Evolutionary conservation across 192 early-diverging fungal species (phyloP).

Genomic region (Geranomyces variabilis): DNA sequence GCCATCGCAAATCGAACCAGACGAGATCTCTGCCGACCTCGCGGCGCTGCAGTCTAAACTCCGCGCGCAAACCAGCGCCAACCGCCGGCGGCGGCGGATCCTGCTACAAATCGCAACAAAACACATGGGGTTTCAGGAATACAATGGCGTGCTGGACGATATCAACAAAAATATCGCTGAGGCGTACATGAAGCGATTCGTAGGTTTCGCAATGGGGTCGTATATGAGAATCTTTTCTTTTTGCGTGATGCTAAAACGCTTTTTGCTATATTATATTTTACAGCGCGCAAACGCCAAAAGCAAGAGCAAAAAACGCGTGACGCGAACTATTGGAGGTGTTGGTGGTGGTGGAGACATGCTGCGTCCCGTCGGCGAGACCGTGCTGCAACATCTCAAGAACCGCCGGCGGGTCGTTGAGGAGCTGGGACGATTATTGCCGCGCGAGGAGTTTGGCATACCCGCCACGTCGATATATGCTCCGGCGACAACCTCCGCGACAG

Average conservation of each 20-base stretch:
- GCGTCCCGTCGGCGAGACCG: conserved; percentile 38
- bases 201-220: no score
- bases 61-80: conserved; percentile 68
- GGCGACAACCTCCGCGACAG: background rate
- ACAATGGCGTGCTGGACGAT: conserved; percentile 81
- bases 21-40: conserved; percentile 58
- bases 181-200: conserved; percentile 83
- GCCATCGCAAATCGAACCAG: conserved; percentile 19
- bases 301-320: conserved; percentile 1
- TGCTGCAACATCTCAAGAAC: conserved; percentile 40
- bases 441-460: conserved; percentile 40
- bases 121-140: conserved; percentile 85
- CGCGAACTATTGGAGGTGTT: background rate
- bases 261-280: conserved; percentile 7
- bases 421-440: conserved; percentile 42
- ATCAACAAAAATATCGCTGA: conserved; percentile 89
- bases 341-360: no score
- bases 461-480: conserved; percentile 27
- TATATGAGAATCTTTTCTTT: background rate
- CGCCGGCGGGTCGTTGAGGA: conserved; percentile 42
- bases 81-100: conserved; percentile 65
- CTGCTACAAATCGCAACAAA: conserved; percentile 71
- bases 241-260: background rate
- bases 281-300: conserved; percentile 9
- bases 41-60: conserved; percentile 71